Percentiles rank a stretch among this genome's conserved stretches.
phyloP scores from a whole-genome alignment of 148 eudicot genomes.

The Amaranthus hypochondriacus region DNA sequence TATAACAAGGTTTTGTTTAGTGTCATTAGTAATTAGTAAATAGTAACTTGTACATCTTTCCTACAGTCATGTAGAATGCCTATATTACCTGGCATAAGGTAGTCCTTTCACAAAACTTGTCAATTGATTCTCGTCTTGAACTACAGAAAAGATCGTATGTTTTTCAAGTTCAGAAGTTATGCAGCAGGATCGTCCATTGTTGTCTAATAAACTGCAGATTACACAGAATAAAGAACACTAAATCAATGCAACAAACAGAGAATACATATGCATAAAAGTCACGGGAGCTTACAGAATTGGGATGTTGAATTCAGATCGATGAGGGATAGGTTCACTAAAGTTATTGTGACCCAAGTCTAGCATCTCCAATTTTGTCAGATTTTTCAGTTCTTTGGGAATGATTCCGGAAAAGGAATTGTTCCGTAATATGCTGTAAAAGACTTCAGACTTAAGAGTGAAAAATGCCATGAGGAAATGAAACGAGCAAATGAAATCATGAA shows the following conservation, averaged over 20 bases:
- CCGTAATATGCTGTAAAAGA: slow-evolving; percentile 54
- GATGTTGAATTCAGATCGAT: slow-evolving; percentile 34
- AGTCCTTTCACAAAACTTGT: slow-evolving; percentile 10
- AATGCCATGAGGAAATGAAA: not conserved
- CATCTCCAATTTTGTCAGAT: slow-evolving; percentile 54
- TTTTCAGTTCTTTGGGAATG: slow-evolving; percentile 59
- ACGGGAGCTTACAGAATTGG: slow-evolving; percentile 49
- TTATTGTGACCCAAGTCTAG: slow-evolving; percentile 66
- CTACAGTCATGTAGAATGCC: not conserved
- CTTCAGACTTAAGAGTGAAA: not conserved
- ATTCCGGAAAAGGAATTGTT: slow-evolving; percentile 75
- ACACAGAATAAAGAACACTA: not conserved
- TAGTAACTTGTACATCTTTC: not conserved
- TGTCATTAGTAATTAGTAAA: not conserved
- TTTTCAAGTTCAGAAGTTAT: slow-evolving; percentile 32
- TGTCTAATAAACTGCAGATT: slow-evolving; percentile 48
- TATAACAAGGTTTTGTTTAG: no score
- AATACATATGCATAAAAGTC: not conserved
- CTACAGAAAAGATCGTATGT: slow-evolving; percentile 31
- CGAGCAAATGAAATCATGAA: not conserved
- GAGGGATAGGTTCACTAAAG: slow-evolving; percentile 41
- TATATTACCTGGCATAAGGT: slow-evolving; percentile 9
- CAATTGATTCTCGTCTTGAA: slow-evolving; percentile 21
- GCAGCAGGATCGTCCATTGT: slow-evolving; percentile 39
- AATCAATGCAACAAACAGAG: not conserved